A percentile compares a stretch with the other conserved stretches of the same genome.
These are phyloP conservation scores for Dimargaris cristalligena DNA, from an alignment of 192 early-diverging fungal species.

Conservation along the genomic window DNA sequence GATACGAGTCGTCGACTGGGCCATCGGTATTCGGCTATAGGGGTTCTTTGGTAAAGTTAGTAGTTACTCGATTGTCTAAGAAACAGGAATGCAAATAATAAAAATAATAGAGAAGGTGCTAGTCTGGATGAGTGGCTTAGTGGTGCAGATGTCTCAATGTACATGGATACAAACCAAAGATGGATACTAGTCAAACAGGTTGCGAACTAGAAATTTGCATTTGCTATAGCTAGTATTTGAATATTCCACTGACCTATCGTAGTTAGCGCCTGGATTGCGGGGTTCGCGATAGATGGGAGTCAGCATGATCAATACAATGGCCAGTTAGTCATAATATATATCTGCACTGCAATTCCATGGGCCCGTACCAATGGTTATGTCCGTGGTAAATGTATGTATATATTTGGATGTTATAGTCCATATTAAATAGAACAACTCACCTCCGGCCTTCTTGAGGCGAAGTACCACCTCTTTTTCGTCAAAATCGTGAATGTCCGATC, in stretches of 20 bases:
- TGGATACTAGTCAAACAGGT: neutral
- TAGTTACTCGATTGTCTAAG: neutral
- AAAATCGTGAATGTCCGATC: conserved; percentile 38
- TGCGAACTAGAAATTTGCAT: neutral
- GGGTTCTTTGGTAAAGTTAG: too few relatives aligned
- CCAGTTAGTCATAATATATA: neutral
- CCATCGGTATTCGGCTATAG: too few relatives aligned
- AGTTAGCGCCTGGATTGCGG: neutral
- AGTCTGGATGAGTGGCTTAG: too few relatives aligned
- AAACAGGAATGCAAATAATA: neutral
- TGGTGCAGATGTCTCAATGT: too few relatives aligned
- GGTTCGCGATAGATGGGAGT: neutral
- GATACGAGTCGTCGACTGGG: too few relatives aligned
- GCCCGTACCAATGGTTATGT: too few relatives aligned
- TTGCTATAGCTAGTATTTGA: neutral
- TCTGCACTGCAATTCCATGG: neutral
- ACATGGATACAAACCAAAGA: too few relatives aligned
- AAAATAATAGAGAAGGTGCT: too few relatives aligned
- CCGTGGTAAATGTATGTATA: too few relatives aligned
- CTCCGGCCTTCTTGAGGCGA: conserved; percentile 48
- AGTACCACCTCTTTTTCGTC: conserved; percentile 37
- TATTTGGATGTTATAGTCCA: neutral
- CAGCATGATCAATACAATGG: neutral
- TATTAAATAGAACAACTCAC: neutral
- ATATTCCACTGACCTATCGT: neutral